Base-by-base conservation (phyloP, 2,329 filamentous ascomycete species). In the Colletotrichum tamarilloi region DNA sequence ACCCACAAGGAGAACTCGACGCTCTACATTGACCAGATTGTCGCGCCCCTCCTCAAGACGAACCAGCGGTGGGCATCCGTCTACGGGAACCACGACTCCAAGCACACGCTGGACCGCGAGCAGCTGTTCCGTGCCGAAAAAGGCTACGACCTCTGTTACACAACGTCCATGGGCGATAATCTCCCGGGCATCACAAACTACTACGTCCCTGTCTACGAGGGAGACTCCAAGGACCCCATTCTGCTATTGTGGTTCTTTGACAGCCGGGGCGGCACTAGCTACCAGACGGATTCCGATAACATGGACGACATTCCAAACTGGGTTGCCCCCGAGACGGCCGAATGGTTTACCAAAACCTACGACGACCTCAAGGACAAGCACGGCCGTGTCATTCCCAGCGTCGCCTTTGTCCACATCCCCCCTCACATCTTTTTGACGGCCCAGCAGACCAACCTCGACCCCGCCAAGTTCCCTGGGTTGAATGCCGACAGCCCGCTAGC, bases 51-150 rank as follows among this genome's bases (percentile, higher is more conserved):
- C 0, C 79, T 89, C 1, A 65, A 84, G 1, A 82, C 83, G 14
- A 81, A 81, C 12, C 74, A 89, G 1, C 82, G 82, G 1, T 92
- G 89, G 86, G 89, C 89, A 2, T 87, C 86, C 1, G 88, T 88
- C 0, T 92, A 92, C 70, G 90, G 90, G 5, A 92, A 92, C 73
- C 90, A 92, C 77, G 90, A 92, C 77, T 86, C 83, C 66, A 80
- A 86, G 59, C 85, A 81, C 72, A 87, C 87, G 62, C 77, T 89
- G 22, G 85, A 85, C 3, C 82, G 83, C 74, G 81, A 80, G 2
- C 67, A 79, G 0, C 75, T 83, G 2, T 79, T 82, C 1, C 87
- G 86, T 2, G 80, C 87, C 1, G 87, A 86, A 11, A 91, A 91
- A 75, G 91, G 90, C 77, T 89, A 86, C 70, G 74, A 74, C 76